These are phyloP conservation scores for Fusarium sterilihyphosum DNA, from an alignment of 2,329 filamentous ascomycete species.

Conservation along the genomic window DNA sequence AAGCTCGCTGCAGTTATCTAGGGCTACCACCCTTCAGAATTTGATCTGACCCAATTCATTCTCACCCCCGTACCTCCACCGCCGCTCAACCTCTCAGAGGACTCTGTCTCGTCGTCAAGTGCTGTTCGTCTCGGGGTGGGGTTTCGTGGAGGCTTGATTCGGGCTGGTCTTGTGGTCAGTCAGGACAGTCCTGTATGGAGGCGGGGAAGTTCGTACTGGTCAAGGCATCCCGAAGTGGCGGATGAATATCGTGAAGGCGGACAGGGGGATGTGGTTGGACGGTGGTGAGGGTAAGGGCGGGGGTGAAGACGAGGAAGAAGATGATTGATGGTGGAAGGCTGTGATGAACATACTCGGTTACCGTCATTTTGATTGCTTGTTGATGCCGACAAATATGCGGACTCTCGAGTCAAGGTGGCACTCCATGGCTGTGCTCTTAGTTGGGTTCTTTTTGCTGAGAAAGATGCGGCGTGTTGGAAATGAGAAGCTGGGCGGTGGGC, in stretches of 20 bases:
- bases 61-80: too few relatives aligned
- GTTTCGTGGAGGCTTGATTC: too few relatives aligned
- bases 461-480: slow-evolving; percentile 44
- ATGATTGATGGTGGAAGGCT: not conserved
- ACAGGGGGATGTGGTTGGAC: too few relatives aligned
- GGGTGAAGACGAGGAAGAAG: not conserved
- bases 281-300: fast-evolving
- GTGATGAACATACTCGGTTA: not conserved
- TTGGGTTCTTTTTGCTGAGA: slow-evolving; percentile 46
- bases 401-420: too few relatives aligned
- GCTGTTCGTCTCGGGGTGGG: not conserved
- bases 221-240: fast-evolving
- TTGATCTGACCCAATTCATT: too few relatives aligned
- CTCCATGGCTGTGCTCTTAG: not conserved
- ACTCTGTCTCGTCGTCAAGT: not conserved
- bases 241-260: not conserved
- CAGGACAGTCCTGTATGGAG: not conserved
- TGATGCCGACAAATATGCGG: too few relatives aligned
- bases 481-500: slow-evolving; percentile 31
- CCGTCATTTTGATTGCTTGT: too few relatives aligned
- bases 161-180: not conserved
- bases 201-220: not conserved
- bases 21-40: too few relatives aligned
- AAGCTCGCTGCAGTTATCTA: too few relatives aligned
- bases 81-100: not conserved